Evolutionary conservation across 768 basidiomycete species (phyloP).

Genomic region (Suillus ampliporus): DNA sequence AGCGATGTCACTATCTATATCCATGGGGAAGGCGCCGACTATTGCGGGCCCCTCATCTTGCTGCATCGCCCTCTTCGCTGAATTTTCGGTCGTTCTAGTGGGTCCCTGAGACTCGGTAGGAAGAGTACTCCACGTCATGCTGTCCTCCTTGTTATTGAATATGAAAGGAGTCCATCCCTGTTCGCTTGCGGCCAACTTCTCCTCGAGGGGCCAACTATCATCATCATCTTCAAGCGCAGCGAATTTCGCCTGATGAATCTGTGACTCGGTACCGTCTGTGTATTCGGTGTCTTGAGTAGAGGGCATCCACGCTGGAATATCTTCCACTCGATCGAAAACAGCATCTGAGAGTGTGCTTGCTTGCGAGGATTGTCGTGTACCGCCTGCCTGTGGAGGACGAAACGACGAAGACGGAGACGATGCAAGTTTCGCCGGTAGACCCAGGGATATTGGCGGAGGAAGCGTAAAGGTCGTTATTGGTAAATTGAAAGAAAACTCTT

Average conservation of each 20-base stretch:
- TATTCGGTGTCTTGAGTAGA: slow-evolving; percentile 66
- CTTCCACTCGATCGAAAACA: slow-evolving; percentile 54
- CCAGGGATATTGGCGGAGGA: slow-evolving; percentile 52
- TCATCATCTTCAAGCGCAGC: slow-evolving; percentile 45
- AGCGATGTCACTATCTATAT: slow-evolving; percentile 20
- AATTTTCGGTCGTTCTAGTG: slow-evolving; percentile 24
- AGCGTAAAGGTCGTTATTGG: slow-evolving; percentile 47
- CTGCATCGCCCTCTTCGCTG: slow-evolving; percentile 16
- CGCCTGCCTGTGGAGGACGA: slow-evolving; percentile 28
- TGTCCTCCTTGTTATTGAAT: slow-evolving; percentile 60
- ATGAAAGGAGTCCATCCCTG: slow-evolving; percentile 68
- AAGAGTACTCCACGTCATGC: slow-evolving; percentile 76
- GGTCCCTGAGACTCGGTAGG: slow-evolving; percentile 61
- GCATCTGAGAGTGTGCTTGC: slow-evolving; percentile 57
- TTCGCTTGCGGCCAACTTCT: slow-evolving; percentile 58
- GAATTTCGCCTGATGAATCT: slow-evolving; percentile 29
- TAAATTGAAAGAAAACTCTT: slow-evolving; percentile 42
- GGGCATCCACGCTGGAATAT: slow-evolving; percentile 58
- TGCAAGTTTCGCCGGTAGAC: slow-evolving; percentile 42
- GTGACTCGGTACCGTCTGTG: slow-evolving; percentile 43
- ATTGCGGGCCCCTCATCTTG: background rate
- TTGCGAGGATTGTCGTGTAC: slow-evolving; percentile 55
- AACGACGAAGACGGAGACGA: slow-evolving; percentile 28
- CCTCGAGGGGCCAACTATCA: slow-evolving; percentile 80
- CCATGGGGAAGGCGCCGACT: slow-evolving; percentile 14